Base-by-base conservation (phyloP, 2,329 filamentous ascomycete genomes). In the Tolypocladium pustulatum region DNA sequence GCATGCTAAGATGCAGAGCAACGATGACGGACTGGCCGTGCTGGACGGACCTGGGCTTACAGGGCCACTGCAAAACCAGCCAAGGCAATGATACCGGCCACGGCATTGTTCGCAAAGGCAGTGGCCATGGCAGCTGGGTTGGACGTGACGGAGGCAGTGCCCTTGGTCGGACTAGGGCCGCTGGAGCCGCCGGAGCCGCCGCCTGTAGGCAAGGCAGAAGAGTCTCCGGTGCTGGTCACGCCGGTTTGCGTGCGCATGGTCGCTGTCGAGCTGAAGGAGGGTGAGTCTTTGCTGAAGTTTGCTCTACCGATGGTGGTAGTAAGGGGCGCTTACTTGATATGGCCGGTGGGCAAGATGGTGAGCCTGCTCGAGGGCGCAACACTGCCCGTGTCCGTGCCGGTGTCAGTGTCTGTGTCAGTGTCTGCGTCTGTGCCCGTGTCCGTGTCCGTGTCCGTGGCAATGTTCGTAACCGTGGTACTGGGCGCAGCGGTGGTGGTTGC, bases 121-220 rank as follows among this genome's bases (percentile, higher is more conserved):
- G 66, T 65, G 20, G 64, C 61, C 37, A 60, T 60, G n/a, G 60
- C 61, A 36, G 63, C 65, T 5, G 65, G 63, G 38, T 67, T 67
- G 1, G 64, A 61, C 4, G 61, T 61, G 27, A 43, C n/a, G 0
- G 59, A 41, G 25, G 54, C 3, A 22, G 57, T 17, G 17, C 25
- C 20, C 5, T 40, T 20, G 15, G 32, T 25, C 17, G 54, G 10
- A n/a, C 25, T 9, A 27, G 51, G 5, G 37, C 38, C 13, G 40
- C 22, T 32, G 22, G 59, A 30, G 34, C 51, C 17, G 27, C 40
- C 12, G 40, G 38, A 40, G 10, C 8, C 10, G 22, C 41, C 41
- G 22, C 41, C 10, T 4, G 22, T 27, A 22, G 43, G 25, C 25
- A 27, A 17, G 13, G 25, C 10, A 8, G 36, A 25, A 25, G 54